Percentiles rank a stretch among this genome's conserved stretches.
Evolutionary conservation across 192 early-diverging fungal genomes (phyloP).

Genomic region (Radiomyces spectabilis): DNA sequence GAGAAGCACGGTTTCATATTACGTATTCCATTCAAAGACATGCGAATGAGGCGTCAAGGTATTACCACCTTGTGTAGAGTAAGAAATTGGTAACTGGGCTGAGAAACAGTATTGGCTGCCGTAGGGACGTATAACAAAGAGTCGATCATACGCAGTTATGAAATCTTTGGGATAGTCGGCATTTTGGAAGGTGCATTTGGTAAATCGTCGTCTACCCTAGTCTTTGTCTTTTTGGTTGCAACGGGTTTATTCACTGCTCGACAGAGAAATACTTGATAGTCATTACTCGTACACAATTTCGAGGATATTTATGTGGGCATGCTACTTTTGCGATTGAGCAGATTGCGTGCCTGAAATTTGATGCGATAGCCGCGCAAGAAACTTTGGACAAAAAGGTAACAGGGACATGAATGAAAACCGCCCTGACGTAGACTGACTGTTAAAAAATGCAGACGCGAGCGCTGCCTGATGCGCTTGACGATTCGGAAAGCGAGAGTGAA

Average conservation of each 20-base stretch:
- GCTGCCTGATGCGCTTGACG: neutral
- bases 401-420: neutral
- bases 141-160: too few species aligned
- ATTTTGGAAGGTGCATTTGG: neutral
- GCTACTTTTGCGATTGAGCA: neutral
- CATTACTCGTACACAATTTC: neutral
- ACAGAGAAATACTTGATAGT: neutral
- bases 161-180: neutral
- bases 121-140: too few species aligned
- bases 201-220: neutral
- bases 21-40: too few species aligned
- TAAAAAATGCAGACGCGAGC: neutral
- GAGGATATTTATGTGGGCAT: neutral
- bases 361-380: neutral
- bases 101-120: too few species aligned
- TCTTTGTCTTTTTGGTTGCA: neutral
- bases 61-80: too few species aligned
- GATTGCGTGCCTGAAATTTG: neutral
- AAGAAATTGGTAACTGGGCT: too few species aligned
- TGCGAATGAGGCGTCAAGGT: too few species aligned
- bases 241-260: neutral
- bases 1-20: too few species aligned
- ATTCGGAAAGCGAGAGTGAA: neutral
- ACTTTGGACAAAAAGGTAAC: neutral
- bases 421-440: neutral